A percentile compares a stretch with the other conserved stretches of the same genome.
Evolutionary conservation across 352 stramenopile genomes (phyloP).

Genomic region (Globisporangium takayamanum): DNA sequence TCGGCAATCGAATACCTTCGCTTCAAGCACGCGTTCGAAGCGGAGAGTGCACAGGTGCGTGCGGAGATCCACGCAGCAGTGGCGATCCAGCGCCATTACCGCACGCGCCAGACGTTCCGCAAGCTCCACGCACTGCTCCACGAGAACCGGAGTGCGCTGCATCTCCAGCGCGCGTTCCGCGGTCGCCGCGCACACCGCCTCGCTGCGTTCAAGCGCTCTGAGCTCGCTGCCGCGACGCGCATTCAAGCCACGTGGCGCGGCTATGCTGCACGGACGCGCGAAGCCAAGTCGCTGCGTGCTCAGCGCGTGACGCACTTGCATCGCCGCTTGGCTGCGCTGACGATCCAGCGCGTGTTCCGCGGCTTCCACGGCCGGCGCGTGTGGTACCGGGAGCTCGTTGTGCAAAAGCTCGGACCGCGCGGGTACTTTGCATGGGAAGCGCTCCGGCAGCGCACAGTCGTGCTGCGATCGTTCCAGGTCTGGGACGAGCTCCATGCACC

Average conservation of each 20-base stretch:
- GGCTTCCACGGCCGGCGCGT: conserved; percentile 32
- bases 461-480: conserved; percentile 47
- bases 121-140: conserved; percentile 43
- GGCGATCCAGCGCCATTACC: conserved; percentile 62
- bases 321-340: conserved; percentile 21
- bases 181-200: conserved; percentile 38
- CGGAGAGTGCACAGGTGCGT: conserved; percentile 44
- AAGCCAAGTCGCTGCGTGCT: conserved; percentile 14
- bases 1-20: conserved; percentile 70
- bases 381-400: conserved; percentile 36
- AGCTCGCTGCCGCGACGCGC: conserved; percentile 29
- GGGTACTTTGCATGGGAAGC: conserved; percentile 65
- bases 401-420: conserved; percentile 37
- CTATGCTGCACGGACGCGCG: conserved; percentile 21
- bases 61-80: conserved; percentile 39
- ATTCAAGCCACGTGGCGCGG: conserved; percentile 55
- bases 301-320: conserved; percentile 19
- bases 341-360: conserved; percentile 58
- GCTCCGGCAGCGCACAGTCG: conserved; percentile 19
- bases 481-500: conserved; percentile 69
- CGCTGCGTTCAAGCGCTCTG: conserved; percentile 23
- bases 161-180: conserved; percentile 64
- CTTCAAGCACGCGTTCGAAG: conserved; percentile 61
- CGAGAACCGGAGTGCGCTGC: conserved; percentile 48
- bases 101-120: conserved; percentile 29